Evolutionary conservation across 768 basidiomycete genomes (phyloP).

Genomic region (Suillus paluster): DNA sequence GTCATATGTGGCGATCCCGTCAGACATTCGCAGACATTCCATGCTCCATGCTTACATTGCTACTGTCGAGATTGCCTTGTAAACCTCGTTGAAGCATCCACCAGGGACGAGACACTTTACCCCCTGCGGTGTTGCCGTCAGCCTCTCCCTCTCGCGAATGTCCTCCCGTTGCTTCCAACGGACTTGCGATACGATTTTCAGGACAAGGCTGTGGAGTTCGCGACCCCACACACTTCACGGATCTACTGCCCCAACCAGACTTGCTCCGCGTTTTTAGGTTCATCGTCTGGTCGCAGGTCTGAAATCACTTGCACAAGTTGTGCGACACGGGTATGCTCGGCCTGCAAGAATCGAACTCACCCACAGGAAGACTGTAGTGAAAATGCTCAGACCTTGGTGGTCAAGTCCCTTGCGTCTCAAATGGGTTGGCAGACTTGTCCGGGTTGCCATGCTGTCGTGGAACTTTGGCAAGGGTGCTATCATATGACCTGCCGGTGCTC

Average conservation of each 20-base stretch:
- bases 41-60: conserved; percentile 48
- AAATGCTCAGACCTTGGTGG: conserved; percentile 44
- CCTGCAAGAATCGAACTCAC: conserved; percentile 56
- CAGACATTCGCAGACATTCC: conserved; percentile 28
- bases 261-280: conserved; percentile 60
- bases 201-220: conserved; percentile 51
- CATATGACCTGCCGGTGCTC: conserved; percentile 62
- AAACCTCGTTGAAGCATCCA: conserved; percentile 45
- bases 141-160: conserved; percentile 31
- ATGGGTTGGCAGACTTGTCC: conserved; percentile 69
- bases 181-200: conserved; percentile 38
- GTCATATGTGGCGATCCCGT: conserved; percentile 47
- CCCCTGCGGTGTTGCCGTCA: conserved; percentile 56
- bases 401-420: conserved; percentile 48
- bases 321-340: conserved; percentile 42
- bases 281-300: conserved; percentile 24
- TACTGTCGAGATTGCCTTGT: conserved; percentile 52
- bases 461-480: conserved; percentile 60
- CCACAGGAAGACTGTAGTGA: conserved; percentile 43
- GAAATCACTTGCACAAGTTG: conserved; percentile 48
- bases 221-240: conserved; percentile 43
- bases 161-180: conserved; percentile 35
- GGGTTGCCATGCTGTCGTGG: conserved; percentile 57
- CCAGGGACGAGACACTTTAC: conserved; percentile 54
- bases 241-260: conserved; percentile 54